Percentiles rank a stretch among this genome's conserved stretches.
Conservation (phyloP, 345 rosid species). For the Physaria fendleri region DNA sequence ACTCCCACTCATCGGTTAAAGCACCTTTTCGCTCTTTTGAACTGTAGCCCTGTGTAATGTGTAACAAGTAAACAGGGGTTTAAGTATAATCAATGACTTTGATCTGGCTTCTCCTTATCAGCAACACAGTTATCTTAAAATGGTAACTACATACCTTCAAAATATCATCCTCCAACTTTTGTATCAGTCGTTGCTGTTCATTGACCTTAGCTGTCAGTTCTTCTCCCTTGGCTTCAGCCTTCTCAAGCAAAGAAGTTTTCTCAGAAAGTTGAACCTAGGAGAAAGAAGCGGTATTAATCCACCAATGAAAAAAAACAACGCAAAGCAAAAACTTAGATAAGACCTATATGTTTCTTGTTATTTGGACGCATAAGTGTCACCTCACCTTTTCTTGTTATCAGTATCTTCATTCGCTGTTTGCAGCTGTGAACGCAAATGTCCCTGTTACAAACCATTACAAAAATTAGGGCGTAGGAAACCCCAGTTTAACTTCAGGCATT, state of each 20-base stretch:
- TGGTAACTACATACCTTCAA: constrained; percentile 49
- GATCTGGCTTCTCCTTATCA: background rate
- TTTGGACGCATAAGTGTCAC: background rate
- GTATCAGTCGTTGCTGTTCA: constrained; percentile 82
- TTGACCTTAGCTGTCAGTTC: constrained; percentile 66
- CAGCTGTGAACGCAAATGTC: constrained; percentile 72
- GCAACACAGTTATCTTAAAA: background rate
- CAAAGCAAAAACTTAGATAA: background rate
- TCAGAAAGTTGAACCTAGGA: constrained; percentile 80
- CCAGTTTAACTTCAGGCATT: background rate
- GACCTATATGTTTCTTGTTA: background rate
- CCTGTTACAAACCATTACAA: constrained; percentile 42
- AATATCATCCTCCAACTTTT: constrained; percentile 95
- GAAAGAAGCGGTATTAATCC: constrained; percentile 9
- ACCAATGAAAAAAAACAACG: constrained; percentile 13
- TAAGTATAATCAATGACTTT: background rate
- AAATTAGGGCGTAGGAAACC: background rate
- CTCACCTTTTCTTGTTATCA: constrained; percentile 66
- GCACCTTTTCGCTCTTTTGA: constrained; percentile 73
- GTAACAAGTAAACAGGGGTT: background rate
- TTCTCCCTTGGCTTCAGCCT: constrained; percentile 60
- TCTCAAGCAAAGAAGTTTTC: constrained; percentile 63
- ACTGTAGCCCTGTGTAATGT: constrained; percentile 68
- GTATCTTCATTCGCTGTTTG: constrained; percentile 83
- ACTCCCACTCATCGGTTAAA: constrained; percentile 86